Evolutionary conservation across 768 basidiomycete species (phyloP), one percentile per base, ranked within the genome.

Genomic region (Hydnomerulius pinastri): DNA sequence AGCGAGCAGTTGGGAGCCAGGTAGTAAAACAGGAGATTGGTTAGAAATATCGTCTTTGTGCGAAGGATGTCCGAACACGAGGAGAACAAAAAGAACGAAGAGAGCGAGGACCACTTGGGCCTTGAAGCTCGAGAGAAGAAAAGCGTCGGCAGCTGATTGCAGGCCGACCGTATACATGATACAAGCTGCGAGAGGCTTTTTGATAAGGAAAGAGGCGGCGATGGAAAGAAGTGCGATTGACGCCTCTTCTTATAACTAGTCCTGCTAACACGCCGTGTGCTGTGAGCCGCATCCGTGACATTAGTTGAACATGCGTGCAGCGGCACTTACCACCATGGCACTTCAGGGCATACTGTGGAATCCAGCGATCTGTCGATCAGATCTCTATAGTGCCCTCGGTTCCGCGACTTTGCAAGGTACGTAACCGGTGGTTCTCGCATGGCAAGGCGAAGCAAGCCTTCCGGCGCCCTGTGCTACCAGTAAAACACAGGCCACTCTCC

Each of bases 1-100:
- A 55, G 80, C 76, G 58, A 80, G 75, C 48, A 86, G 70, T 50
- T 78, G 77, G 35, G 73, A 71, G 36, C 82, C 80, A 36, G 87
- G 86, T 6, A 90, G 72, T 44, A 71, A 73, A 39, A 71, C 73
- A 43, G 87, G 82, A 35, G 76, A 66, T 38, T 64, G 64, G n/a
- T 52, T 33, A 21, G 62, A 48, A 39, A 61, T 54, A 57, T 84
- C 81, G 52, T 79, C 77, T 48, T 77, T 74, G 56, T 77, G 72
- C 32, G 75, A 49, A 43, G 60, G 53, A 50, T 63, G 53, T 21
- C 66, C 70, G 25, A 69, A 51, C 32, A 71, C 60, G 67, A 74
- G 62, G 73, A 80, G 58, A 60, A 75, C 65, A 58, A 70, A 60
- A 53, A 71, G 57, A 59, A 70, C 60, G 47, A 65, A 28, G 51